Evolutionary conservation across 805 yeast species (phyloP).

Genomic region (Yamadazyma paraphyllophila): DNA sequence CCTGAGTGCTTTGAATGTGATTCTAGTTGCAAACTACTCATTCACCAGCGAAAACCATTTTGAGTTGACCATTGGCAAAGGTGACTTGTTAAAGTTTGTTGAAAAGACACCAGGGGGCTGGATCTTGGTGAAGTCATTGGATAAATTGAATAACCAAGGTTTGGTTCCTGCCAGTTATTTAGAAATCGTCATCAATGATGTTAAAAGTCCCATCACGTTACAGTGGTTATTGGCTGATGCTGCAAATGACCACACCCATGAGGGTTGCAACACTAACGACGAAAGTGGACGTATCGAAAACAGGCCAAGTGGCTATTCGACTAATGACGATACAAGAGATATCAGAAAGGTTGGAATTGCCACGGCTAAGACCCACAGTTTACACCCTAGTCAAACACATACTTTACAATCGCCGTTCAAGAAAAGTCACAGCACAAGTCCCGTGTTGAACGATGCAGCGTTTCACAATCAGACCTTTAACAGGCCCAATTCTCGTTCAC

Average conservation of each 20-base stretch:
- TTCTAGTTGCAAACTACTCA: slow-evolving; percentile 46
- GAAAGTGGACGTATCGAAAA: not conserved
- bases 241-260: not conserved
- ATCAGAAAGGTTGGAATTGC: not conserved
- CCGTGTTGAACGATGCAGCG: no score
- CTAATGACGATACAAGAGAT: not conserved
- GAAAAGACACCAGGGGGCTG: slow-evolving; percentile 52
- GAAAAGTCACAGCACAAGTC: no score
- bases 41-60: slow-evolving; percentile 42
- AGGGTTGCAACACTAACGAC: not conserved
- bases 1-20: slow-evolving; percentile 25
- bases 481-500: not conserved
- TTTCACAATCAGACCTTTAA: no score
- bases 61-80: slow-evolving; percentile 47
- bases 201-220: slow-evolving; percentile 35
- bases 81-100: slow-evolving; percentile 52
- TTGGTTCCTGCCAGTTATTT: slow-evolving; percentile 52
- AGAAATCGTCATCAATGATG: slow-evolving; percentile 44
- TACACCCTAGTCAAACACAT: no score
- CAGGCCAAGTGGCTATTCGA: not conserved
- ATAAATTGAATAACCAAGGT: slow-evolving; percentile 45
- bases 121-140: slow-evolving; percentile 56
- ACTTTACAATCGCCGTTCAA: no score
- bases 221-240: slow-evolving; percentile 26
- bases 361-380: not conserved